These are phyloP conservation scores for Termitomyces sp. DNA, from an alignment of 768 basidiomycete species.

Conservation along the genomic window DNA sequence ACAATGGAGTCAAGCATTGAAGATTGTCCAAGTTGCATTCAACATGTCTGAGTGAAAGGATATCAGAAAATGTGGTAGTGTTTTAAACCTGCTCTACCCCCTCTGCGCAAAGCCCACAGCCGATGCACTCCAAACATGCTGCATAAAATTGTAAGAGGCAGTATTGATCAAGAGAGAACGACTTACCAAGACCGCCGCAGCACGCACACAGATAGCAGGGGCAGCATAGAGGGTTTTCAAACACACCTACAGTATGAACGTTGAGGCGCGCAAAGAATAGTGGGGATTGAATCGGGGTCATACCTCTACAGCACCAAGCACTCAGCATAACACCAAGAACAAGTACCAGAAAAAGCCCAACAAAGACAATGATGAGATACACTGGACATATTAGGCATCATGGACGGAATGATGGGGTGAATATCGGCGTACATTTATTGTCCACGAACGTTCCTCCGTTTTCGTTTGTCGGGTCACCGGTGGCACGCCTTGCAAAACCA, in stretches of 20 bases:
- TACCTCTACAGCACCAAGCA: constrained; percentile 63
- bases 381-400: constrained; percentile 27
- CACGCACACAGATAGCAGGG: constrained; percentile 72
- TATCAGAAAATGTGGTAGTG: no score
- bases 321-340: constrained; percentile 52
- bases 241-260: constrained; percentile 32
- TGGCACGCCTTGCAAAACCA: constrained; percentile 27
- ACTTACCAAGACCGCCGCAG: constrained; percentile 60
- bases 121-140: constrained; percentile 67
- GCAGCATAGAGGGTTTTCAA: constrained; percentile 60
- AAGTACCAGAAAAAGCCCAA: constrained; percentile 53
- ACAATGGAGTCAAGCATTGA: no score
- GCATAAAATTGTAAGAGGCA: background rate
- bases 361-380: constrained; percentile 61
- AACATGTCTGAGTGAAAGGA: background rate
- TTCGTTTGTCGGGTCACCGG: constrained; percentile 12
- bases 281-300: constrained; percentile 7
- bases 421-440: constrained; percentile 31
- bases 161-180: background rate
- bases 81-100: constrained; percentile 22
- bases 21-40: background rate
- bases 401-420: background rate
- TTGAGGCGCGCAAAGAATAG: background rate
- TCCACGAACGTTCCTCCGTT: constrained; percentile 28
- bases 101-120: constrained; percentile 63